These are phyloP conservation scores for Carex cristatella DNA, from an alignment of 176 grass and related monocot species.

Conservation along the genomic window DNA sequence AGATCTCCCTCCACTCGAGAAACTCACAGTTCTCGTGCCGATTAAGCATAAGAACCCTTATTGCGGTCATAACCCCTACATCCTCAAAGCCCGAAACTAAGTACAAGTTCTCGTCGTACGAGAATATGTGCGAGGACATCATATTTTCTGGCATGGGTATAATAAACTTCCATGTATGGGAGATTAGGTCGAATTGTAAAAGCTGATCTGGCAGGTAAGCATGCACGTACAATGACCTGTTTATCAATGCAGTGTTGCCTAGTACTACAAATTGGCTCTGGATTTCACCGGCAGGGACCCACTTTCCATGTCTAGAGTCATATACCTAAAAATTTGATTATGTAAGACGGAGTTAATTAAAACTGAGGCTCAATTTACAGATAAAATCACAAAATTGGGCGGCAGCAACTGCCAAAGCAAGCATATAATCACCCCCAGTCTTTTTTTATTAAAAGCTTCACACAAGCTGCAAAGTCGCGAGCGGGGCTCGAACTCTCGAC, in stretches of 20 bases:
- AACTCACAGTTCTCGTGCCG: not conserved
- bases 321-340: constrained; percentile 11
- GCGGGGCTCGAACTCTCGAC: too few relatives aligned
- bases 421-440: too few relatives aligned
- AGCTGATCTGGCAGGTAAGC: constrained; percentile 20
- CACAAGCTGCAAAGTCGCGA: too few relatives aligned
- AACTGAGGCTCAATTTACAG: not conserved
- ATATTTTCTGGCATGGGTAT: constrained; percentile 18
- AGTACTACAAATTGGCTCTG: not conserved
- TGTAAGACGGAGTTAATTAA: not conserved
- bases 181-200: constrained; percentile 10
- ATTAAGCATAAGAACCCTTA: constrained; percentile 15
- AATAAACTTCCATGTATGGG: constrained; percentile 1
- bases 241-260: constrained; percentile 1
- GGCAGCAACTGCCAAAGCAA: not conserved
- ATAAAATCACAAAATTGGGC: not conserved
- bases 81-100: constrained; percentile 11
- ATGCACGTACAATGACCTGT: constrained; percentile 2
- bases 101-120: not conserved
- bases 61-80: not conserved
- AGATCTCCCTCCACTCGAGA: constrained; percentile 8
- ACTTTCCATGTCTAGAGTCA: constrained; percentile 1
- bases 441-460: too few relatives aligned
- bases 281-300: not conserved
- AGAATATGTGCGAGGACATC: constrained; percentile 14